Evolutionary conservation across 345 rosid species (phyloP).

Genomic region (Carallia pectinifolia): DNA sequence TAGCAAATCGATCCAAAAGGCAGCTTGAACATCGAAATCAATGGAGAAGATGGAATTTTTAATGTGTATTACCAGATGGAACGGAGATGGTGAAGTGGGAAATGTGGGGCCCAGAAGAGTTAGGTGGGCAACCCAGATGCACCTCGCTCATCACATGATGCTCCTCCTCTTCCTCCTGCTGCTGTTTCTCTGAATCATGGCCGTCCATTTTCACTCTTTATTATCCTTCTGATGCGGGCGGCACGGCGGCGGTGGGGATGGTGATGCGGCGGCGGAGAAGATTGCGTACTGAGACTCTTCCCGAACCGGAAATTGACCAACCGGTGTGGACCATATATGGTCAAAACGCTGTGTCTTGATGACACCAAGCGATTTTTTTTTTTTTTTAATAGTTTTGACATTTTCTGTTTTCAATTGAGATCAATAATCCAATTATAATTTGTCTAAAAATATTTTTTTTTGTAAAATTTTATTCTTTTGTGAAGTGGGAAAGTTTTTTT

Average conservation of each 20-base stretch:
- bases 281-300: no score
- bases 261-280: not conserved
- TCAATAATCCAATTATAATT: no score
- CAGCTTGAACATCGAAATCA: not conserved
- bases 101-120: conserved; percentile 47
- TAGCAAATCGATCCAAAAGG: not conserved
- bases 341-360: no score
- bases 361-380: no score
- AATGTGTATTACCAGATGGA: conserved; percentile 42
- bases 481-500: no score
- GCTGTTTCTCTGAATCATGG: not conserved
- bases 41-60: not conserved
- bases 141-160: conserved; percentile 81
- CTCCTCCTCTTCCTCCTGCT: conserved; percentile 26
- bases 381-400: no score
- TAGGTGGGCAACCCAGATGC: conserved; percentile 76
- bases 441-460: no score
- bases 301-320: no score
- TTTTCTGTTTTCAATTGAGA: no score
- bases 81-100: conserved; percentile 60
- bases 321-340: no score
- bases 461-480: no score
- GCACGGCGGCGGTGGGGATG: not conserved
- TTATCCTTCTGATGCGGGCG: not conserved
- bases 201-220: conserved; percentile 6